A percentile compares a stretch with the other conserved stretches of the same genome.
These are phyloP conservation scores for Psilocybe cubensis DNA, from an alignment of 768 basidiomycete genomes.

Conservation along the genomic window DNA sequence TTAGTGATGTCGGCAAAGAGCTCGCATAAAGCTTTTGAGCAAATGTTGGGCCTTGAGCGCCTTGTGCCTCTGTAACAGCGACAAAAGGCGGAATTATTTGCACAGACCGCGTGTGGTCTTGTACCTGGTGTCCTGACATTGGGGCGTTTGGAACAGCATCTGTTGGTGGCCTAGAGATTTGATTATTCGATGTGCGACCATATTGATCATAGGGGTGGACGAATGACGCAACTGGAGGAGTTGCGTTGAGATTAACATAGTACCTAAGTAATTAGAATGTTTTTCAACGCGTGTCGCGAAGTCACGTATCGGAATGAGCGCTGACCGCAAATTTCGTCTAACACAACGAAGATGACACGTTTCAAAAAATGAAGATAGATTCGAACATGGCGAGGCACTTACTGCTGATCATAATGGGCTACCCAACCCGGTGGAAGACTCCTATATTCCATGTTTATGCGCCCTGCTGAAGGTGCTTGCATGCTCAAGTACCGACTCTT, in stretches of 20 bases:
- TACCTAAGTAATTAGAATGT: neutral
- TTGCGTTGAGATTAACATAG: constrained; percentile 10
- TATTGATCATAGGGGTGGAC: constrained; percentile 10
- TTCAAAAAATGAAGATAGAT: too few species aligned
- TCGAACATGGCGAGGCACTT: constrained; percentile 1
- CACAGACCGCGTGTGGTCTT: too few species aligned
- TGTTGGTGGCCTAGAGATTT: neutral
- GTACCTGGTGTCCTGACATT: neutral
- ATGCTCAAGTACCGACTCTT: neutral
- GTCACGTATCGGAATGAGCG: neutral
- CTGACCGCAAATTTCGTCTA: constrained; percentile 5
- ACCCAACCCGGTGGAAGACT: constrained; percentile 20
- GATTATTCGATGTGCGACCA: neutral
- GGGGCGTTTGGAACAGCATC: neutral
- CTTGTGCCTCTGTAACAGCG: neutral
- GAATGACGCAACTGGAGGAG: constrained; percentile 1
- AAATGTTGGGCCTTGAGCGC: constrained; percentile 1
- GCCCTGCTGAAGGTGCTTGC: neutral
- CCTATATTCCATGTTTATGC: constrained; percentile 13
- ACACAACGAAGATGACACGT: too few species aligned
- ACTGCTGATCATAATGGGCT: constrained; percentile 18
- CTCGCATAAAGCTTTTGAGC: constrained; percentile 22
- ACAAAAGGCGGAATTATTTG: neutral
- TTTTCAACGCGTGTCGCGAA: neutral
- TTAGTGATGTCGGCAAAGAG: constrained; percentile 1